Evolutionary conservation across 345 rosid species (phyloP), one percentile per base, ranked within the genome.

Genomic region (Noccaea caerulescens): DNA sequence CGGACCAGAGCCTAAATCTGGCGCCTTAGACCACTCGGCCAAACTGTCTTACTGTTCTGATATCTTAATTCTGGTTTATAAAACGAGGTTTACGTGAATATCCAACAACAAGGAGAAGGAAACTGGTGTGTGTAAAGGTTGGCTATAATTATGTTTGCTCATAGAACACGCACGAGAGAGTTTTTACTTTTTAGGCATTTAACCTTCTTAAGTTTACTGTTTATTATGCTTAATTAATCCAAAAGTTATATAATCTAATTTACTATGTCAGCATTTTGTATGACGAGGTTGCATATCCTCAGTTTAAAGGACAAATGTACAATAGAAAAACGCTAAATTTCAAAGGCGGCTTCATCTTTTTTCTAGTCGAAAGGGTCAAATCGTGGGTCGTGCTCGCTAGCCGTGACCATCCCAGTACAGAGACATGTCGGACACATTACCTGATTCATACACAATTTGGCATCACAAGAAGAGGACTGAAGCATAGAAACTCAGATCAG

Each of bases 11-110:
- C 96, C 99, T 91, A 88, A 91, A 87, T 91, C 93, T 87, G 96
- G 94, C 97, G 96, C 94, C 96, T 93, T 87, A 87, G 97, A 91
- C 96, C 99, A 91, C 96, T 94, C 96, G 93, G 96, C 97, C 93
- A 91, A 93, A 93, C 94, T 91, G 87, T 88, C 88, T 0, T 54
- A 3, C 4, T 27, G 30, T 27, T 27, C 30, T 27, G 4, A 27
- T 3, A 27, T 3, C 3, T 27, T 27, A 1, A 27, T 27, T 27
- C 4, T 27, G 4, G 3, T 27, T 27, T 20, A 20, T 20, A 20
- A 20, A 20, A 20, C 1, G 20, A 18, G 20, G 20, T 18, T 18
- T 18, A 18, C 23, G 23, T 20, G 23, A 20, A 20, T 20, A 20
- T 20, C 30, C 30, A 27, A 27, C 30, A 27, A 27, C 30, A 27